Evolutionary conservation across 768 basidiomycete genomes (phyloP).

Genomic region (Cystobasidium onofrii): DNA sequence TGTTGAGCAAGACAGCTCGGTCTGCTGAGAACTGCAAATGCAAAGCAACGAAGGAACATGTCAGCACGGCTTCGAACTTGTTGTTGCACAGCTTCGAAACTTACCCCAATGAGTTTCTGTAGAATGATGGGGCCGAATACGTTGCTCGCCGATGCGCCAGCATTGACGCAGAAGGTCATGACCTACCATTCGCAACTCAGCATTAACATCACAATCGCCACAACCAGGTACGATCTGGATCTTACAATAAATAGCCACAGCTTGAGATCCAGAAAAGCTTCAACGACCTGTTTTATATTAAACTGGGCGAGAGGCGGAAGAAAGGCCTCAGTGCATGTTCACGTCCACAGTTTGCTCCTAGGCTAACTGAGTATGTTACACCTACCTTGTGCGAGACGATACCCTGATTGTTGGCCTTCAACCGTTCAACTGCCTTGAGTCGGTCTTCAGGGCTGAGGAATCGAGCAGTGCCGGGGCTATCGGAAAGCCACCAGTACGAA

Average conservation of each 20-base stretch:
- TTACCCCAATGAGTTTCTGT: not conserved
- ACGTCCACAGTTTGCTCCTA: no score
- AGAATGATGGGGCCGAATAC: constrained; percentile 3
- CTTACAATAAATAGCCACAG: not conserved
- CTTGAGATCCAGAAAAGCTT: not conserved
- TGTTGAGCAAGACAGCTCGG: not conserved
- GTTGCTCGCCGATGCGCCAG: not conserved
- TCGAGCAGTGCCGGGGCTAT: not conserved
- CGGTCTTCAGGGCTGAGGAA: constrained; percentile 10
- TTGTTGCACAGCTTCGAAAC: no score
- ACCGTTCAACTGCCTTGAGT: constrained; percentile 6
- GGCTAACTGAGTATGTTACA: no score
- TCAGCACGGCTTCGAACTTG: no score
- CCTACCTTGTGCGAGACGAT: not conserved
- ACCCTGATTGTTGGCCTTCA: not conserved
- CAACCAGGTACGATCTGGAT: not conserved
- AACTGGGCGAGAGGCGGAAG: no score
- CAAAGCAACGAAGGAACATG: not conserved
- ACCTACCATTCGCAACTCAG: no score
- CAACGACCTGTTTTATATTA: not conserved
- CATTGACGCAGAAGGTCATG: constrained; percentile 11
- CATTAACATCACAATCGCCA: no score
- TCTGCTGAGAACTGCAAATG: not conserved
- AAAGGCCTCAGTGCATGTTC: no score
- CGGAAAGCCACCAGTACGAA: not conserved